These are phyloP conservation scores for Trichoderma citrinoviride DNA, from an alignment of 2,329 filamentous ascomycete species.

Conservation along the genomic window DNA sequence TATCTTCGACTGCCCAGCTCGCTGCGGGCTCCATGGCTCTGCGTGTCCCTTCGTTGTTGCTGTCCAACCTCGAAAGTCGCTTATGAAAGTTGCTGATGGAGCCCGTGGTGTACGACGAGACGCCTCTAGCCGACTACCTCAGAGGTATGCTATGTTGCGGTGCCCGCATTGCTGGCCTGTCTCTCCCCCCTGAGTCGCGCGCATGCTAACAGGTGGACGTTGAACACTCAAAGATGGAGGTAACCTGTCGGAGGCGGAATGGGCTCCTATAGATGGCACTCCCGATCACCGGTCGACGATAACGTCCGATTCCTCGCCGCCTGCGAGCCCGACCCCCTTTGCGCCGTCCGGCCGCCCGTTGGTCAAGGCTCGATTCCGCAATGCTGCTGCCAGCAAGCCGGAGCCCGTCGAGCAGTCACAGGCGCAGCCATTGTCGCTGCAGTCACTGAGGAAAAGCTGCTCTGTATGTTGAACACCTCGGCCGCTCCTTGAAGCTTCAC, in stretches of 20 bases:
- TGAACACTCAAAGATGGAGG: slow-evolving; percentile 45
- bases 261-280: slow-evolving; percentile 44
- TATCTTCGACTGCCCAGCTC: slow-evolving; percentile 2
- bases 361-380: slow-evolving; percentile 53
- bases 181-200: slow-evolving; percentile 3
- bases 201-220: slow-evolving; percentile 9
- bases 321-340: slow-evolving; percentile 50
- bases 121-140: slow-evolving; percentile 84
- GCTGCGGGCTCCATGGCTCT: slow-evolving; percentile 32
- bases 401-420: neutral
- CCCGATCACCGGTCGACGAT: slow-evolving; percentile 32
- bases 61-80: slow-evolving; percentile 29
- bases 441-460: slow-evolving; percentile 48
- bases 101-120: slow-evolving; percentile 80
- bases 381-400: slow-evolving; percentile 35
- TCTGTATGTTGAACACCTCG: slow-evolving; percentile 45
- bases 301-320: slow-evolving; percentile 41
- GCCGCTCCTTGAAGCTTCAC: neutral
- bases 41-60: slow-evolving; percentile 29
- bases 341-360: slow-evolving; percentile 56
- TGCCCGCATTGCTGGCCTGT: neutral
- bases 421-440: slow-evolving; percentile 36
- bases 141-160: slow-evolving; percentile 63
- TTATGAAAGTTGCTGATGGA: slow-evolving; percentile 56
- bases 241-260: slow-evolving; percentile 45